Percentiles rank a stretch among this genome's conserved stretches.
Evolutionary conservation across 306 rosid genomes (phyloP).

Genomic region (Casuarina cunninghamiana): DNA sequence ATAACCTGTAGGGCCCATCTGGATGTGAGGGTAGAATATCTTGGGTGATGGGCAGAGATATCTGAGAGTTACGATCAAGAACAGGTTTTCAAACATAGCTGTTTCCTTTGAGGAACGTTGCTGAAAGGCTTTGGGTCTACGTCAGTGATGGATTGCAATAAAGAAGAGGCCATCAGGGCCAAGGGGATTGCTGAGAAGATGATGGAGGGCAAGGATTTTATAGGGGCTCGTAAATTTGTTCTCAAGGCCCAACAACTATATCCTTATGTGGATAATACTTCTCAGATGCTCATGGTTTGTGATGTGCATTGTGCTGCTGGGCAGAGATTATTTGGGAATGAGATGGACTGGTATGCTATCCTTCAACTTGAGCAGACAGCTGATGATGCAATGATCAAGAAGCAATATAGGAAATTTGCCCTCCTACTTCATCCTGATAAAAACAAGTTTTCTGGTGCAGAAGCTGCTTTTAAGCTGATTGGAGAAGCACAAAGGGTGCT

Average conservation of each 20-base stretch:
- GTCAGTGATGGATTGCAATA: slow-evolving; percentile 76
- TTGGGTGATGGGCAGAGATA: slow-evolving; percentile 14
- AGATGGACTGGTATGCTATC: slow-evolving; percentile 76
- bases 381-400: slow-evolving; percentile 70
- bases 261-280: slow-evolving; percentile 76
- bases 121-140: slow-evolving; percentile 32
- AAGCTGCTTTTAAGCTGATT: slow-evolving; percentile 92
- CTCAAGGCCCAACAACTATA: slow-evolving; percentile 68
- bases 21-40: slow-evolving; percentile 18
- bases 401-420: slow-evolving; percentile 86
- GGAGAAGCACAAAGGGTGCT: slow-evolving; percentile 89
- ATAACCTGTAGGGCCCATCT: slow-evolving; percentile 37
- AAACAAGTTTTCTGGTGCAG: slow-evolving; percentile 91
- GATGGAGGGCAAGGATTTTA: slow-evolving; percentile 81
- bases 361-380: slow-evolving; percentile 74
- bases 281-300: slow-evolving; percentile 82
- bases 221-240: slow-evolving; percentile 66
- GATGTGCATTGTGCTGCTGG: slow-evolving; percentile 84
- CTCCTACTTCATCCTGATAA: slow-evolving; percentile 97
- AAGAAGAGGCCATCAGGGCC: slow-evolving; percentile 94
- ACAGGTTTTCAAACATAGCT: slow-evolving; percentile 30
- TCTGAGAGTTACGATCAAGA: slow-evolving; percentile 16
- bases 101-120: slow-evolving; percentile 17
- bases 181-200: slow-evolving; percentile 74
- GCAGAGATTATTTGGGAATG: slow-evolving; percentile 53